Conservation (phyloP, 2,329 filamentous ascomycete genomes). For the Aspergillus candidus region DNA sequence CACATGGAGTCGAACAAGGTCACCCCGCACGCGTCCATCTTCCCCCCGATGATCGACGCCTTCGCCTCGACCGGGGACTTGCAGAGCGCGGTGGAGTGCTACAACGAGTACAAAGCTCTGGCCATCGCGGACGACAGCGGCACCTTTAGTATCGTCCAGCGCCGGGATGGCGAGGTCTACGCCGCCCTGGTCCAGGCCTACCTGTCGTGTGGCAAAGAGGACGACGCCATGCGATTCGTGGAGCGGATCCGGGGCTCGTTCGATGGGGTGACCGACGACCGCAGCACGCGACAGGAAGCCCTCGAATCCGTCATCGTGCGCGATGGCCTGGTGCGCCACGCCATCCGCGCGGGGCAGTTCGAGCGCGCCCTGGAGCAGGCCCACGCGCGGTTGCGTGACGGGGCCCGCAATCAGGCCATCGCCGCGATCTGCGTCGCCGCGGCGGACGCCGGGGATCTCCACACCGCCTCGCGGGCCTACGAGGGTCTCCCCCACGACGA, state of each 20-base stretch:
- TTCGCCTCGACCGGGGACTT: conserved; percentile 79
- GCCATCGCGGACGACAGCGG: conserved; percentile 81
- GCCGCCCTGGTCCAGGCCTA: conserved; percentile 89
- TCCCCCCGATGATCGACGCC: conserved; percentile 90
- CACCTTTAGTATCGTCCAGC: conserved; percentile 59
- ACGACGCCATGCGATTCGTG: conserved; percentile 80
- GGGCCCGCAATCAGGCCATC: conserved; percentile 59
- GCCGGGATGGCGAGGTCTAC: conserved; percentile 79
- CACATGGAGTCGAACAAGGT: conserved; percentile 80
- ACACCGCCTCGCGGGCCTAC: conserved; percentile 63
- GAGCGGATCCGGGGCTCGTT: conserved; percentile 64
- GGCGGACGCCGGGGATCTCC: conserved; percentile 69
- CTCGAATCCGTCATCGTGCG: conserved; percentile 67
- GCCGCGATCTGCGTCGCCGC: conserved; percentile 67
- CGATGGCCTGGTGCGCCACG: conserved; percentile 71
- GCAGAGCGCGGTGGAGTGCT: conserved; percentile 83
- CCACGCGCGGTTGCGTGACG: conserved; percentile 51
- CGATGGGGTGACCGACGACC: conserved; percentile 38
- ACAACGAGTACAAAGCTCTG: conserved; percentile 86
- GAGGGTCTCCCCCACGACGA: conserved; percentile 51
- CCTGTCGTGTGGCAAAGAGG: conserved; percentile 69
- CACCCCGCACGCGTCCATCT: conserved; percentile 71
- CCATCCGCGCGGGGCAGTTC: conserved; percentile 64
- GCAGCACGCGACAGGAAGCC: conserved; percentile 54
- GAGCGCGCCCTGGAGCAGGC: conserved; percentile 69